Evolutionary conservation across 257 asterid genomes (phyloP), one percentile per base, ranked within the genome.

Genomic region (Solanum habrochaites): DNA sequence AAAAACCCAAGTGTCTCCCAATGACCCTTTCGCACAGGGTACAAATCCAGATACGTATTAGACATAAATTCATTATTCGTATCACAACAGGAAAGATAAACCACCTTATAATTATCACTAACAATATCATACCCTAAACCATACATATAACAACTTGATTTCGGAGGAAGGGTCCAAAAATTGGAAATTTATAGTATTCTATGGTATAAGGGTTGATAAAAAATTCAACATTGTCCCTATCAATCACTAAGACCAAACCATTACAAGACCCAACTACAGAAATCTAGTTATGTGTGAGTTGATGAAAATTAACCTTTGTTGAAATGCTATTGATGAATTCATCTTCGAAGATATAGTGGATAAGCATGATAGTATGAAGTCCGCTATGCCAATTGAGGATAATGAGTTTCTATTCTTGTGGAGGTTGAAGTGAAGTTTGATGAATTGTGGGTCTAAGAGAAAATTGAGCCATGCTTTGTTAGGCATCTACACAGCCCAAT

Each of bases 41-140:
- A 90, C 25, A 93, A 86, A 89, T 90, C 92, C 49, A 92, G 90
- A 56, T 72, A 89, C 10, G 92, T 91, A 74, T 85, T 89, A 3
- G 93, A 83, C 47, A 85, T 85, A 42, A 86, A 88, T 2, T 86
- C 43, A 21, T 83, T 88, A 35, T 72, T 35, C 39, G 0, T 35
- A 35, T 35, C 39, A 35, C 39, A 87, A 64, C 86, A 88, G 14
- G 92, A 92, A 47, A 93, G 93, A 15, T 72, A 45, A 8, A 92
- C 93, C 37, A 93, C 47, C 86, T 92, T 92, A 82, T 89, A 92
- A 86, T 92, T 93, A 88, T 91, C 91, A 85, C 11, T 89, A 20
- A 40, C 43, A 7, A 85, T 31, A 87, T 91, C 92, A 32, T 90
- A 90, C 7, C 94, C 96, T 21, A 93, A 86, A 58, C 93, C 93